phyloP scores from a whole-genome alignment of 441 rosid species.

The Croton laevigatus region DNA sequence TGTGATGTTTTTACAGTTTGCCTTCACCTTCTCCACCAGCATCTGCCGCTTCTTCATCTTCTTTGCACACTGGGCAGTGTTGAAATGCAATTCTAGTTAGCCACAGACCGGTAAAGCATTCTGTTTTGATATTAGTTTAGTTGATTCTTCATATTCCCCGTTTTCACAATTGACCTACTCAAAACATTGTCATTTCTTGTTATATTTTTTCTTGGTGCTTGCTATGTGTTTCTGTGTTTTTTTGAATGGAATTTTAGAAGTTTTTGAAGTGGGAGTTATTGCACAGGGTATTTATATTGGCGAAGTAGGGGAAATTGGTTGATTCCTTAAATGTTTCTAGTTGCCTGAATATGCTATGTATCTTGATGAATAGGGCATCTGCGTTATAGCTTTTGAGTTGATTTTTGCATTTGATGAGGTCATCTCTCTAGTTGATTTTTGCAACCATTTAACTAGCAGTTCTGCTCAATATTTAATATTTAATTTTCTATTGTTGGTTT shows the following conservation, averaged over 20 bases:
- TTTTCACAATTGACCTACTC: no score
- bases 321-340: constrained; percentile 56
- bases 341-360: constrained; percentile 87
- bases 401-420: constrained; percentile 98
- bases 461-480: no score
- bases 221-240: background rate
- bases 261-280: background rate
- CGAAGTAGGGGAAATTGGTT: constrained; percentile 10
- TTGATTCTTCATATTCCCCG: background rate
- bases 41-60: constrained; percentile 25
- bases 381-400: constrained; percentile 83
- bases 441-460: background rate
- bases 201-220: constrained; percentile 1
- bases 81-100: constrained; percentile 92
- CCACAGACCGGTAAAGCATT: constrained; percentile 68
- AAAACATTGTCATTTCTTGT: background rate
- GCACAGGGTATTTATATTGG: background rate
- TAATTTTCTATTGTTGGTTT: background rate
- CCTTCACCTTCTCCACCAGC: constrained; percentile 18
- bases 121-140: background rate
- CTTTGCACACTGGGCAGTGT: constrained; percentile 37
- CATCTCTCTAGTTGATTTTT: constrained; percentile 45
- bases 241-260: background rate
- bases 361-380: constrained; percentile 91
- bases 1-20: constrained; percentile 26